A percentile compares a stretch with the other conserved stretches of the same genome.
These are phyloP conservation scores for Vicia faba DNA, from an alignment of 306 rosid species.

Conservation along the genomic window DNA sequence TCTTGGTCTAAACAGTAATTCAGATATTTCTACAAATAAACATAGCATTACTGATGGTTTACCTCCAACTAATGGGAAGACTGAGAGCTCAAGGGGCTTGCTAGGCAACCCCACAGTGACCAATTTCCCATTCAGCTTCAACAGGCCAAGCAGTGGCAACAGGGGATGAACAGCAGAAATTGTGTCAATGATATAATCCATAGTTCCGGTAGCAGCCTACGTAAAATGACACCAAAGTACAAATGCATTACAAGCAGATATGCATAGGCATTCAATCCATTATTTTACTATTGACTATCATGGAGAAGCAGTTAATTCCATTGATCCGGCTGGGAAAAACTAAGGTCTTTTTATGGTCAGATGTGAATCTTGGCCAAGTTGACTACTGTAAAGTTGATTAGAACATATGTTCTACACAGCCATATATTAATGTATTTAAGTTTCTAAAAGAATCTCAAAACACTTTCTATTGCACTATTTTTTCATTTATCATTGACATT, in stretches of 20 bases:
- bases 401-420: neutral
- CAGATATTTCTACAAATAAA: neutral
- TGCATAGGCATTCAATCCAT: constrained; percentile 6
- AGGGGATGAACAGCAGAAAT: constrained; percentile 79
- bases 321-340: constrained; percentile 10
- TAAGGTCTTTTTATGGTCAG: neutral
- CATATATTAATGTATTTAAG: neutral
- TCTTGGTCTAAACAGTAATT: neutral
- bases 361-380: neutral
- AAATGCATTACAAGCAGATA: constrained; percentile 9
- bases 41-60: constrained; percentile 24
- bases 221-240: constrained; percentile 2
- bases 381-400: neutral
- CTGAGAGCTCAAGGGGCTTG: constrained; percentile 78
- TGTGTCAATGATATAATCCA: constrained; percentile 91
- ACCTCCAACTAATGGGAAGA: constrained; percentile 67
- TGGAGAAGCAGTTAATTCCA: constrained; percentile 4
- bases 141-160: constrained; percentile 63
- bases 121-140: constrained; percentile 88
- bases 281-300: constrained; percentile 4
- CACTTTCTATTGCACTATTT: too few species aligned
- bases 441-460: too few species aligned
- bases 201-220: constrained; percentile 75
- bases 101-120: constrained; percentile 72
- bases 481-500: too few species aligned